Evolutionary conservation across 441 rosid genomes (phyloP).

Genomic region (Biscutella auriculata): DNA sequence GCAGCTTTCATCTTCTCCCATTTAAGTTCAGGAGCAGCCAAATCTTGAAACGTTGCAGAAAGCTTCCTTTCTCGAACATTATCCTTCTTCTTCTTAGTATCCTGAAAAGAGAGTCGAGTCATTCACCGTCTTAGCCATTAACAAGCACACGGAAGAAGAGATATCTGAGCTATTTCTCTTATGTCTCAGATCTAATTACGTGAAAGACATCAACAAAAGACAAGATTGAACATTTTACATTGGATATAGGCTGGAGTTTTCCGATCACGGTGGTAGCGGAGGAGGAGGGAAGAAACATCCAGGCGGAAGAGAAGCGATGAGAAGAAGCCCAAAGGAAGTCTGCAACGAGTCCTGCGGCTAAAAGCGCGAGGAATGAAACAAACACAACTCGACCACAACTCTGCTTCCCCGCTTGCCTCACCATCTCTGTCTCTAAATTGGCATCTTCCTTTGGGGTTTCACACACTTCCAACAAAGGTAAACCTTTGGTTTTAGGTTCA

Average conservation of each 20-base stretch:
- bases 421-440: conserved; percentile 30
- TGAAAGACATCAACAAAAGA: background rate
- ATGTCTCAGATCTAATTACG: background rate
- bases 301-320: conserved; percentile 32
- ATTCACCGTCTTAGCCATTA: too few relatives aligned
- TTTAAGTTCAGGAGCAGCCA: conserved; percentile 57
- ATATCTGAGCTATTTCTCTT: background rate
- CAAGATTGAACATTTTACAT: conserved; percentile 1
- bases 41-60: conserved; percentile 87
- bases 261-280: background rate
- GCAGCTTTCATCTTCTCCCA: conserved; percentile 86
- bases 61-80: conserved; percentile 39
- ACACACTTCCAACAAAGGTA: background rate
- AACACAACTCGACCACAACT: conserved; percentile 31
- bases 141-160: background rate
- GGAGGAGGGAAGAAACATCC: conserved; percentile 16
- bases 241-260: conserved; percentile 9
- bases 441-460: conserved; percentile 13
- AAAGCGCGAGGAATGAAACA: conserved; percentile 30
- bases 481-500: conserved; percentile 2
- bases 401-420: conserved; percentile 41
- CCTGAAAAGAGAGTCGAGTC: conserved; percentile 9
- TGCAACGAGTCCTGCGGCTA: conserved; percentile 52
- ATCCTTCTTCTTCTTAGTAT: conserved; percentile 20
- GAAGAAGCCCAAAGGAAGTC: conserved; percentile 79